Evolutionary conservation across 495 filamentous ascomycete genomes (phyloP).

Genomic region (Penicillium nucicola): DNA sequence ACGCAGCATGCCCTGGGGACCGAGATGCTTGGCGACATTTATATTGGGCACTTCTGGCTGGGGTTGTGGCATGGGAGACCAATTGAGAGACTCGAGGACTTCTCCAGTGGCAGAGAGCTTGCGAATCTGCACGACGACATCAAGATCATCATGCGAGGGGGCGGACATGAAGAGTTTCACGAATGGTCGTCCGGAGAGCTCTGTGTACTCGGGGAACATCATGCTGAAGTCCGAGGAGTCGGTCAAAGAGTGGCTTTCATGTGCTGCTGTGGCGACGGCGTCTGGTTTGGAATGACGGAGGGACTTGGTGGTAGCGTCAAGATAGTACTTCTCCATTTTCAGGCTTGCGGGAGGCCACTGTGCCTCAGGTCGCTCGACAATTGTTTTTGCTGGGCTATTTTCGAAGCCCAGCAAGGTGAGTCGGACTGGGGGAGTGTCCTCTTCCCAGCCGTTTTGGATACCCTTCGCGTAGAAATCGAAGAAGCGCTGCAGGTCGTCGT

Average conservation of each 20-base stretch:
- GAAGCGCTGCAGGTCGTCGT: conserved; percentile 27
- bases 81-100: conserved; percentile 11
- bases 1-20: conserved; percentile 15
- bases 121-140: conserved; percentile 14
- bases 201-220: conserved; percentile 11
- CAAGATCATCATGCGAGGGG: conserved; percentile 8
- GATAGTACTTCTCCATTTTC: no score
- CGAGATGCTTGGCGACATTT: conserved; percentile 14
- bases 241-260: conserved; percentile 4
- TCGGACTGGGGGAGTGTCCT: conserved; percentile 23
- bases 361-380: conserved; percentile 8
- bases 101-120: conserved; percentile 7
- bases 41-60: conserved; percentile 10
- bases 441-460: conserved; percentile 33
- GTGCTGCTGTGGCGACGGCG: neutral
- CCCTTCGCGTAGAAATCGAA: conserved; percentile 32
- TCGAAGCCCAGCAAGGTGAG: conserved; percentile 13
- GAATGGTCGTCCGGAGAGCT: conserved; percentile 7
- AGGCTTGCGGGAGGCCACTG: conserved; percentile 1
- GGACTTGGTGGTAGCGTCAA: no score
- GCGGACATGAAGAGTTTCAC: conserved; percentile 15
- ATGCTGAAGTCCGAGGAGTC: conserved; percentile 11
- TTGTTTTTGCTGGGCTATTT: conserved; percentile 5
- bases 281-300: no score
- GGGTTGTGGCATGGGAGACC: conserved; percentile 6